phyloP scores from a whole-genome alignment of 306 rosid genomes.

The Mimosa pudica region DNA sequence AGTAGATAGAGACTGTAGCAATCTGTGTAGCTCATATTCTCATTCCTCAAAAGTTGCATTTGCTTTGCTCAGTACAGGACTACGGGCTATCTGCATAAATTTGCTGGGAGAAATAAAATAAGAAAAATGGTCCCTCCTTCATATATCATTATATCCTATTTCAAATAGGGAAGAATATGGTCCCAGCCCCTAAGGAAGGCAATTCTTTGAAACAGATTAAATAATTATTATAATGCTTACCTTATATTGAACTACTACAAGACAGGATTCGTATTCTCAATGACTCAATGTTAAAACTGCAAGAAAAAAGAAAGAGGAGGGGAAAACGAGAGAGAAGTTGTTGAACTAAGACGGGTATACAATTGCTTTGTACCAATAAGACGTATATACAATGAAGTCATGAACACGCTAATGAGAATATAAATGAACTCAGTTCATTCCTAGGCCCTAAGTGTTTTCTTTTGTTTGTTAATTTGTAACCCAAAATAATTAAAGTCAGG shows the following conservation, averaged over 20 bases:
- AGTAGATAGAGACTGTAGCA: conserved; percentile 8
- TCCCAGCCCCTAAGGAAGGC: conserved; percentile 31
- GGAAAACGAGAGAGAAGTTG: conserved; percentile 17
- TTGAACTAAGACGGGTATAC: neutral
- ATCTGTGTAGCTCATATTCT: conserved; percentile 28
- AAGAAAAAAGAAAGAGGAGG: neutral
- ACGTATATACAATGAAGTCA: neutral
- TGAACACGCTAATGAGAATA: conserved; percentile 14
- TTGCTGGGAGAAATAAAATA: neutral
- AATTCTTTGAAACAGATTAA: conserved; percentile 2
- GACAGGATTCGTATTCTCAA: conserved; percentile 26
- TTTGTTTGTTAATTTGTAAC: conserved; percentile 10
- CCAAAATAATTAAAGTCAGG: conserved; percentile 22
- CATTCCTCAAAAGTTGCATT: conserved; percentile 26
- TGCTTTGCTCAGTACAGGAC: conserved; percentile 32
- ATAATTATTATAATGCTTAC: conserved; percentile 19
- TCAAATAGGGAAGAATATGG: conserved; percentile 39
- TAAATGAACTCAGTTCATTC: neutral
- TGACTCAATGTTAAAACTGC: neutral
- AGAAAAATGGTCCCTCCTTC: conserved; percentile 30
- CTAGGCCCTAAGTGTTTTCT: conserved; percentile 28
- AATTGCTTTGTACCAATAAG: neutral
- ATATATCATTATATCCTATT: conserved; percentile 34
- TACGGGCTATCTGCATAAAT: conserved; percentile 13
- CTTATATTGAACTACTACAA: conserved; percentile 34